These are phyloP conservation scores for Leptodontidium sp. DNA, from an alignment of 2,329 filamentous ascomycete species.

Conservation along the genomic window DNA sequence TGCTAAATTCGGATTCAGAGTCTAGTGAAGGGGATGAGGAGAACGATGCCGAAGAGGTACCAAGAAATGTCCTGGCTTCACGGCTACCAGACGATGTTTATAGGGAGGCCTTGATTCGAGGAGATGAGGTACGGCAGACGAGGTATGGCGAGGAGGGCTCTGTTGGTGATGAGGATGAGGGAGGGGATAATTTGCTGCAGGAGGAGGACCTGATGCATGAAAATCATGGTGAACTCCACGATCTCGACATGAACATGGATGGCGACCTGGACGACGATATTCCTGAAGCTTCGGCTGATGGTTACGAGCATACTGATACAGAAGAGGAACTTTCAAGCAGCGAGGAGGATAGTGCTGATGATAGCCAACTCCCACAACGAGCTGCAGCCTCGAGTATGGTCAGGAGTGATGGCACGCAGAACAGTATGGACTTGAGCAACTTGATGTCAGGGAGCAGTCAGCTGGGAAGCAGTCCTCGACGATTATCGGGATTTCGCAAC, in stretches of 20 bases:
- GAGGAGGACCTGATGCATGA: conserved; percentile 64
- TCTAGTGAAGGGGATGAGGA: conserved; percentile 53
- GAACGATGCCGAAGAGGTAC: conserved; percentile 47
- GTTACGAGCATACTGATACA: conserved; percentile 82
- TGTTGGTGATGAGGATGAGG: conserved; percentile 63
- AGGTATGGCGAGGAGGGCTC: conserved; percentile 55
- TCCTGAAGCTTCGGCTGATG: conserved; percentile 64
- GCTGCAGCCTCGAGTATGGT: conserved; percentile 43
- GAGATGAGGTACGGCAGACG: conserved; percentile 55
- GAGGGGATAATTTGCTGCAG: conserved; percentile 66
- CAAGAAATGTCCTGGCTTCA: conserved; percentile 44
- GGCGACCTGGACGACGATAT: conserved; percentile 77
- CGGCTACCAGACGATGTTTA: conserved; percentile 68
- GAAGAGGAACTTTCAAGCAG: conserved; percentile 68
- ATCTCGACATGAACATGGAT: conserved; percentile 63
- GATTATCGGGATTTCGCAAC: conserved; percentile 18
- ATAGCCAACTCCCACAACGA: conserved; percentile 43
- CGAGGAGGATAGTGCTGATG: conserved; percentile 52
- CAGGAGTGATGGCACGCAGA: conserved; percentile 47
- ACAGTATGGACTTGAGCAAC: conserved; percentile 44
- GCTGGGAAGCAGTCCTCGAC: conserved; percentile 43
- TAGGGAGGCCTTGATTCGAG: conserved; percentile 63
- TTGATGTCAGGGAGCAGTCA: conserved; percentile 43
- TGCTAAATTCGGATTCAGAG: conserved; percentile 51
- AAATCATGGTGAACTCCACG: conserved; percentile 44